Conservation (phyloP, 495 filamentous ascomycete genomes). For the Penicillium macrosclerotiorum region DNA sequence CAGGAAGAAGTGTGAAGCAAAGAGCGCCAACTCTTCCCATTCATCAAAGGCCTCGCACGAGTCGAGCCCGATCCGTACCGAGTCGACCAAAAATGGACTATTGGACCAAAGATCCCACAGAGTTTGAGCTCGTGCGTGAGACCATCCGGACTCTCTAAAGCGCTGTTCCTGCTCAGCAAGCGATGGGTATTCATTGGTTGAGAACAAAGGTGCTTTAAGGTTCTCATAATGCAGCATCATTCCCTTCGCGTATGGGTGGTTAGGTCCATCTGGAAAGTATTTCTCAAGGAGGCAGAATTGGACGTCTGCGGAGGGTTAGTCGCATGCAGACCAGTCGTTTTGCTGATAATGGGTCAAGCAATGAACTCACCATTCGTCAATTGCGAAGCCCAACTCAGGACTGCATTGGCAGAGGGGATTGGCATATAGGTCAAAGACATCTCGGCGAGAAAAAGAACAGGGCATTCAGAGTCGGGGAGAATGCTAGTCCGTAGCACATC, state of each 20-base stretch:
- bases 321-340: too few relatives aligned
- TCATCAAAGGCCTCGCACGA: slow-evolving; percentile 83
- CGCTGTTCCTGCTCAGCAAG: slow-evolving; percentile 61
- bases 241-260: slow-evolving; percentile 81
- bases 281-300: slow-evolving; percentile 90
- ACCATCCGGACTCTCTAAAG: slow-evolving; percentile 67
- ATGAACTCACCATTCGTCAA: slow-evolving; percentile 58
- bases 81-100: slow-evolving; percentile 54
- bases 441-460: slow-evolving; percentile 79
- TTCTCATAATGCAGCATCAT: slow-evolving; percentile 87
- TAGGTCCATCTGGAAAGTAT: slow-evolving; percentile 69
- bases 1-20: slow-evolving; percentile 82
- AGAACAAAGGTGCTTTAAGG: slow-evolving; percentile 70
- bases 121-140: slow-evolving; percentile 53
- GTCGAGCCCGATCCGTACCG: slow-evolving; percentile 58
- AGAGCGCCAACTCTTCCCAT: slow-evolving; percentile 92
- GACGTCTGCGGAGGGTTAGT: slow-evolving; percentile 38
- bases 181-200: slow-evolving; percentile 67
- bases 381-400: slow-evolving; percentile 67
- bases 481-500: slow-evolving; percentile 53
- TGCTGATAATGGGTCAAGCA: not conserved
- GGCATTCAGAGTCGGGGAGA: slow-evolving; percentile 48
- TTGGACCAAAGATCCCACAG: slow-evolving; percentile 81
- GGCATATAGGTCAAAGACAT: slow-evolving; percentile 94
- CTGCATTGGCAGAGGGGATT: slow-evolving; percentile 63